Evolutionary conservation across 257 asterid genomes (phyloP), one percentile per base, ranked within the genome.

Genomic region (Rhazya stricta): DNA sequence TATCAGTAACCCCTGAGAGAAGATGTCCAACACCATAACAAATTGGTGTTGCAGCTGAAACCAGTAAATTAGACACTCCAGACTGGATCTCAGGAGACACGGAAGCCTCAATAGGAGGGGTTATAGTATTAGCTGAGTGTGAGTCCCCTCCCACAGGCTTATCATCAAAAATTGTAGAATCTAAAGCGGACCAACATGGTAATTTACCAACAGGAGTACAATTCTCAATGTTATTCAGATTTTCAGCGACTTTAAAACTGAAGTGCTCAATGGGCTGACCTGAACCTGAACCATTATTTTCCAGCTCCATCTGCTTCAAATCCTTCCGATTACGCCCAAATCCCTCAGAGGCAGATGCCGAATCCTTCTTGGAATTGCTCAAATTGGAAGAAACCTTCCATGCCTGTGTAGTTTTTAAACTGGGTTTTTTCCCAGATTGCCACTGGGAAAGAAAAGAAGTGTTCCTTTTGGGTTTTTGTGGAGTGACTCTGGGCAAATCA

Each of bases 21-120:
- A 89, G 88, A 86, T 90, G 94, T 0, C 97, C 96, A 46, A 88
- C 91, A 56, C 91, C 97, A 72, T 91, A 94, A 79, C 94, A 90
- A 79, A 90, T 81, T 18, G 97, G 97, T 1, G 97, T 88, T 32
- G 76, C 86, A 39, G 81, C 84, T 25, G 91, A 81, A 83, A 71
- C 84, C 65, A 78, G n/a, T 62, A 84, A 43, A 73, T 73, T 77
- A 2, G 89, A 77, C 19, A 89, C 76, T 30, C 87, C 85, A 30
- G 61, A 80, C 74, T 88, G 96, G 58, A 91, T 86, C 75, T 94
- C 97, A 73, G 98, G 97, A 70, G 98, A 94, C 19, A 87, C 78
- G 15, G 97, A 94, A 43, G 92, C 88, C 84, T 89, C 96, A 74
- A 92, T 76, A 19, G 98, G 97, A 57, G 98, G 97, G 42, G 96